These are phyloP conservation scores for Pyronema omphalodes DNA, from an alignment of 495 filamentous ascomycete species.

Conservation along the genomic window DNA sequence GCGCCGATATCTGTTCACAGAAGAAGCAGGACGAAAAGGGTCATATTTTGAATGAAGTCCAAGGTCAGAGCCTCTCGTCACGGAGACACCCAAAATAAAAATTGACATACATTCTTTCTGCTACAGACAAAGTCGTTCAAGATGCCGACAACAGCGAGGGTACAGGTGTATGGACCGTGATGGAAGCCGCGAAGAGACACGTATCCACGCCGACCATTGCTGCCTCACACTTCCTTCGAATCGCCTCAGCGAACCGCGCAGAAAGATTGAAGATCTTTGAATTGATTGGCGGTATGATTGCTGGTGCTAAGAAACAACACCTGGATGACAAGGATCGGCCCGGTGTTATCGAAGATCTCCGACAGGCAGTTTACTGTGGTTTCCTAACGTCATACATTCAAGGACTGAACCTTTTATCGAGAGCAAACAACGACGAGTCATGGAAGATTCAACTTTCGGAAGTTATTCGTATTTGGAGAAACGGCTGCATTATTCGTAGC, in stretches of 20 bases:
- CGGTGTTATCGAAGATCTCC: constrained; percentile 40
- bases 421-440: constrained; percentile 38
- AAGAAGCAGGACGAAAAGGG: constrained; percentile 23
- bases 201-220: constrained; percentile 36
- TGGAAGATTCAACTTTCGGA: constrained; percentile 44
- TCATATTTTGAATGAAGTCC: constrained; percentile 43
- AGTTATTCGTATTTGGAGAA: constrained; percentile 51
- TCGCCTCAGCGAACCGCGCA: constrained; percentile 43
- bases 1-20: constrained; percentile 39
- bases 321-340: constrained; percentile 27
- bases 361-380: constrained; percentile 40
- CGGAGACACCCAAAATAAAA: too few relatives aligned
- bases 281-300: constrained; percentile 23
- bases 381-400: constrained; percentile 48
- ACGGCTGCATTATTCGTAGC: constrained; percentile 55
- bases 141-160: constrained; percentile 50
- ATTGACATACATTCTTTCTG: too few relatives aligned
- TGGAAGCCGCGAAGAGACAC: constrained; percentile 27
- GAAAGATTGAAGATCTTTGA: constrained; percentile 31
- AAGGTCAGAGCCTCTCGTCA: constrained; percentile 22
- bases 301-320: constrained; percentile 28
- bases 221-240: constrained; percentile 44
- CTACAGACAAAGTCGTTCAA: constrained; percentile 49
- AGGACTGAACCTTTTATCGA: constrained; percentile 47
- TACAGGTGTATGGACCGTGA: constrained; percentile 46